Evolutionary conservation across 2,329 filamentous ascomycete species (phyloP), one percentile per base, ranked within the genome.

Genomic region (Mariannaea sp.): DNA sequence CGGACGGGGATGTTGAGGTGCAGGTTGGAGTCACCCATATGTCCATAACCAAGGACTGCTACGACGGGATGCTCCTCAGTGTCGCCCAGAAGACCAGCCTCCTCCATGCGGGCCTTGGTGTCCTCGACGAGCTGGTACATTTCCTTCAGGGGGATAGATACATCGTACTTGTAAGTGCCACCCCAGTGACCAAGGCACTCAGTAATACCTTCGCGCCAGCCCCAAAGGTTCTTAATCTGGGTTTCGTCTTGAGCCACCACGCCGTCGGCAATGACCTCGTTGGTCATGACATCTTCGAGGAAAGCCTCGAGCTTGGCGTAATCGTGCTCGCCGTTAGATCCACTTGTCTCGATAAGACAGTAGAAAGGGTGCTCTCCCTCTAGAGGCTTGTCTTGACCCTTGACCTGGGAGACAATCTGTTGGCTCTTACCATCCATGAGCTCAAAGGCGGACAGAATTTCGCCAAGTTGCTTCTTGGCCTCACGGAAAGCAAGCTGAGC

Each of bases 121-220:
- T 97, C 94, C 60, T 94, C 89, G 24, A 99, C 94, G 24, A 99
- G 80, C 63, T 83, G 79, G 75, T 99, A 99, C 66, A 99, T 84
- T 62, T 96, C 87, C 10, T 83, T 75, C 22, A 99, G 81, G 1
- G 94, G 94, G 61, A 99, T 96, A 6, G 94, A 97, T 26, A 99
- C 81, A 69, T 99, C 94, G 72, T 99, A 99, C 77, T 99, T 99
- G 82, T 99, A 99, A 7, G 94, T 92, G 38, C 92, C 94, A 53
- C 94, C 95, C 75, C 89, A 91, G 71, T 97, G 92, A 57, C 90
- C 90, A 20, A 95, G 79, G 39, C 87, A 86, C 76, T 99, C 94
- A 0, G 92, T 87, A 63, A 99, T 90, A 62, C 92, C 91, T 77
- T 99, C 94, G 59, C 94, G 86, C 85, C 92, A 97, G 54, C 84